Evolutionary conservation across 768 basidiomycete species (phyloP).

Genomic region (Fomitopsis pulvina): DNA sequence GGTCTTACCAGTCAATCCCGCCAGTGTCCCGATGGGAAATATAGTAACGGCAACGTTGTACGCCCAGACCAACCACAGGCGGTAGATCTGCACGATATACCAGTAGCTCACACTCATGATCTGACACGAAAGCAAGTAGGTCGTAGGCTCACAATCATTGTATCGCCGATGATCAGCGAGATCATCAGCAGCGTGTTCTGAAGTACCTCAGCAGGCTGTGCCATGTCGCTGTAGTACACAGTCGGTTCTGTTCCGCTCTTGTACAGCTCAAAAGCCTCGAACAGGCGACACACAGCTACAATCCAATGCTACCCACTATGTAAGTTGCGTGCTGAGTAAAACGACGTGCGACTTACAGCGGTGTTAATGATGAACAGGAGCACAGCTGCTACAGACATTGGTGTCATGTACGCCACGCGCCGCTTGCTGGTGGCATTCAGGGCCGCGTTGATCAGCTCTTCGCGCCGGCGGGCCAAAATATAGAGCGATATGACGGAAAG

Average conservation of each 20-base stretch:
- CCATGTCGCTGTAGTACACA: background rate
- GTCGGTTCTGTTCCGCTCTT: background rate
- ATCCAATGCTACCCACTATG: background rate
- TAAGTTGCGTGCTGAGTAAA: background rate
- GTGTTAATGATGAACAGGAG: background rate
- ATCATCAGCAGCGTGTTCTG: background rate
- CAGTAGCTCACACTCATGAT: background rate
- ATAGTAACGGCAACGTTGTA: background rate
- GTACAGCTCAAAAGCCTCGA: background rate
- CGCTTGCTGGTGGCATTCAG: background rate
- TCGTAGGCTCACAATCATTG: background rate
- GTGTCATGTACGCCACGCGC: background rate
- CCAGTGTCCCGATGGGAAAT: background rate
- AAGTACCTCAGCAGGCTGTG: background rate
- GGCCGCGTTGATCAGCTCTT: background rate
- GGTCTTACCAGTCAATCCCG: background rate
- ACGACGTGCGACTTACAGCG: background rate
- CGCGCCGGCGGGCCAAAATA: slow-evolving; percentile 1
- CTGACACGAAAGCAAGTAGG: background rate
- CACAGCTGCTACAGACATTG: background rate
- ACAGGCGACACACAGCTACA: background rate
- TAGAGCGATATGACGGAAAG: background rate
- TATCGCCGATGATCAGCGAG: slow-evolving; percentile 2
- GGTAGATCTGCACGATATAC: background rate
- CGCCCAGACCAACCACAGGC: slow-evolving; percentile 2